Conservation (phyloP, 148 eudicot species). For the Cornus controversa region DNA sequence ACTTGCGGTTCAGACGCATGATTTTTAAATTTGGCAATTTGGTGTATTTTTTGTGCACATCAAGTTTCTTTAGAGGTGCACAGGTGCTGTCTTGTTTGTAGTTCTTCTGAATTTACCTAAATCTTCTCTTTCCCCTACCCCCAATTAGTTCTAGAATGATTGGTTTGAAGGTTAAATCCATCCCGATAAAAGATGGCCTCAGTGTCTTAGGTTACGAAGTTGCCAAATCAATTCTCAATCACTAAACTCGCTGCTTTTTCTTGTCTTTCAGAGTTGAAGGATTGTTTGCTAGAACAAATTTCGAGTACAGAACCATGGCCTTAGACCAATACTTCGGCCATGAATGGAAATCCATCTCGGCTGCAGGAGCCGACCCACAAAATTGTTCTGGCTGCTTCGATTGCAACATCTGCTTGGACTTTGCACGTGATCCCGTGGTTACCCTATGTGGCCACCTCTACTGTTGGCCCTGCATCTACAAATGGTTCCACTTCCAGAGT, state of each 20-base stretch:
- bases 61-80: not conserved
- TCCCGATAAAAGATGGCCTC: not conserved
- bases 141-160: not conserved
- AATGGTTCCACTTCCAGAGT: slow-evolving; percentile 65
- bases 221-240: not conserved
- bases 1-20: not conserved
- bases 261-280: slow-evolving; percentile 3
- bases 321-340: slow-evolving; percentile 36
- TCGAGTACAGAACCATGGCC: slow-evolving; percentile 36
- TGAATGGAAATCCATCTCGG: slow-evolving; percentile 42
- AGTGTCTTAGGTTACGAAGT: not conserved
- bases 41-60: not conserved
- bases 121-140: not conserved
- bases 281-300: not conserved
- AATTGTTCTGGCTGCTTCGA: slow-evolving; percentile 52
- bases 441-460: slow-evolving; percentile 92
- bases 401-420: slow-evolving; percentile 85
- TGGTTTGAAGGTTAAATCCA: not conserved
- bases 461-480: slow-evolving; percentile 93
- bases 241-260: not conserved
- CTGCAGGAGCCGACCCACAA: slow-evolving; percentile 30
- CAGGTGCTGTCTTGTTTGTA: not conserved
- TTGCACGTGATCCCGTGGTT: slow-evolving; percentile 69
- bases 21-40: not conserved
- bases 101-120: not conserved